A percentile compares a stretch with the other conserved stretches of the same genome.
phyloP scores from a whole-genome alignment of 164 flowering plant species.

The Magnolia changhungtana region DNA sequence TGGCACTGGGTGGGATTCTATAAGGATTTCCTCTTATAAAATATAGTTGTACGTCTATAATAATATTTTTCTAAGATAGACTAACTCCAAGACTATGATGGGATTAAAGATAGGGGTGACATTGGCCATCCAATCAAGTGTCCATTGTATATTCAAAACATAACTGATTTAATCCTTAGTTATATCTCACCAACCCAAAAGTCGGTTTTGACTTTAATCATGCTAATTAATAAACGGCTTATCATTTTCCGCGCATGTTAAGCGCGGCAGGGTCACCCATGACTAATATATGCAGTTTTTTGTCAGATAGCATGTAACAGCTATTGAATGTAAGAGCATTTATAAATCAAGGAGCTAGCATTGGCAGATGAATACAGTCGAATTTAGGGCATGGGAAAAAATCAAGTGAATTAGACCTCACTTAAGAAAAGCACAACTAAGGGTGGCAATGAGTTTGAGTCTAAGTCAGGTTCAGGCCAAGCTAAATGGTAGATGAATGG shows the following conservation, averaged over 20 bases:
- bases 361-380: too few relatives aligned
- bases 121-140: neutral
- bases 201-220: neutral
- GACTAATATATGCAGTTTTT: neutral
- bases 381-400: too few relatives aligned
- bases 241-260: neutral
- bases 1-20: neutral
- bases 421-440: too few relatives aligned
- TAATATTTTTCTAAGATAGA: neutral
- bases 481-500: too few relatives aligned
- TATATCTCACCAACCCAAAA: conserved; percentile 1
- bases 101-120: neutral
- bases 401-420: too few relatives aligned
- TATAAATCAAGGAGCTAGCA: too few relatives aligned
- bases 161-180: neutral
- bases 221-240: neutral
- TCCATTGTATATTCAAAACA: neutral
- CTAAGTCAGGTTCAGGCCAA: too few relatives aligned
- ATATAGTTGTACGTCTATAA: neutral
- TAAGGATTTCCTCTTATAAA: neutral
- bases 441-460: too few relatives aligned
- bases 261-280: neutral
- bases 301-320: neutral
- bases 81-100: neutral
- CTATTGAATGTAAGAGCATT: too few relatives aligned